Evolutionary conservation across 108 stramenopile genomes (phyloP), one percentile per base, ranked within the genome.

Genomic region (Cyclotella cryptica): DNA sequence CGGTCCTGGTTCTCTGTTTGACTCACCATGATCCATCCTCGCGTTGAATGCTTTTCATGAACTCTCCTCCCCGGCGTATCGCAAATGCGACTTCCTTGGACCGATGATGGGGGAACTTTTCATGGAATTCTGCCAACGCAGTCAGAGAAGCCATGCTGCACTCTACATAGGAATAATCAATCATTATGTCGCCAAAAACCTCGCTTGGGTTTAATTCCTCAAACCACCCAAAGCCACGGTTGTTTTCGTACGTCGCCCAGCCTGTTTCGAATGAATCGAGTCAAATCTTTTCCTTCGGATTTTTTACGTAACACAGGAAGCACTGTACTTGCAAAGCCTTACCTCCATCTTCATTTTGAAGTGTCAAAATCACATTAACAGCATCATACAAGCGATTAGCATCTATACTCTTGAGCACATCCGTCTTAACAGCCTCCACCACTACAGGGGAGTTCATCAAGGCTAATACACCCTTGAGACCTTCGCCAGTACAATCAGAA

Each of bases 181-280:
- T 98, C 99, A 99, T 99, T 75, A 99, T 99, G 75, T 98, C 97
- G 13, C 99, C 99, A 79, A 99, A 99, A 0, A 97, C 98, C 74
- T 99, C 98, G 41, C 91, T 91, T 4, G 99, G 99, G 86, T 99
- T 99, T 54, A 99, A 87, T 53, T 84, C 69, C 88, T 99, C 99
- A 74, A 97, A 98, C 96, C 96, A 98, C 28, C 93, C 90, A 84
- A 91, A 96, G 21, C 99, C 99, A 52, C 99, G 92, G 75, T 96
- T 98, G 79, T 97, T 98, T 86, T 99, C 99, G 78, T 99, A 99
- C 29, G 99, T 98, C 9, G 99, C 97, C 93, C 94, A 99, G 10
- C 98, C 83, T 71, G 22, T 27, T 40, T 39, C n/a, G 18, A 21
- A 45, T 29, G 22, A 54, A 8, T 29, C 3, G 2, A 49, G n/a